Base-by-base conservation (phyloP, 1,284 basidiomycete genomes). In the Amylostereum chailletii region DNA sequence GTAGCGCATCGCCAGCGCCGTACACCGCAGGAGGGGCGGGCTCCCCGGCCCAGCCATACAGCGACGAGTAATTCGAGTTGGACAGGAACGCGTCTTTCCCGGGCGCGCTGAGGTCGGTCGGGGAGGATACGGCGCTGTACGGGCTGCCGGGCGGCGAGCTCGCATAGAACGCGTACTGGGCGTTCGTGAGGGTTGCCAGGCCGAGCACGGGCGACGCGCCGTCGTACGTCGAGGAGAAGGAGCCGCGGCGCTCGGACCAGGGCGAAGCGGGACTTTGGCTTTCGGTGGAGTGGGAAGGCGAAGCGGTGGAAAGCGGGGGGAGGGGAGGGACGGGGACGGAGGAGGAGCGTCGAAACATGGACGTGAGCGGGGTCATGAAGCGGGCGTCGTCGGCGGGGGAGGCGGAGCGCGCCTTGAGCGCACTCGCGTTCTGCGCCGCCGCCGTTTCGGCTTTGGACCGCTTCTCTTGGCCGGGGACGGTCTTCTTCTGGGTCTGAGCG, bases 301-400 rank as follows among this genome's bases (percentile, higher is more conserved):
- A 34, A 37, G 11, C 34, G 37, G 52, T n/a, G 10, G 34, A 39
- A 7, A 37, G 42, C 9, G 19, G 37, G 30, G 31, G 29, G 34
- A 7, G 30, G 27, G 29, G 69, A 48, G 65, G 57, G 1, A 70
- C 71, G 33, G 79, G 75, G 2, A 71, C 75, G 33, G 80, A 81
- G 2, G 75, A 64, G 11, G 77, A 78, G 44, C 80, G 76, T 58
- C 70, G 77, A 65, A 76, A 78, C 75, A 81, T 78, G 36, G 75
- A 67, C 4, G 77, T 79, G 43, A 80, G 70, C 3, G 77, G 73
- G 27, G 77, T 64, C 42, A 60, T 65, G 64, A 73, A 74, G 34
- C 69, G 63, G 5, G 60, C 53, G 32, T 54, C 55, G 43, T 69
- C 66, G 34, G 55, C 54, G 39, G 68, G 62, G 26, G 64, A 66